These are phyloP conservation scores for Microcyclospora pomicola DNA, from an alignment of 2,329 filamentous ascomycete genomes.

Conservation along the genomic window DNA sequence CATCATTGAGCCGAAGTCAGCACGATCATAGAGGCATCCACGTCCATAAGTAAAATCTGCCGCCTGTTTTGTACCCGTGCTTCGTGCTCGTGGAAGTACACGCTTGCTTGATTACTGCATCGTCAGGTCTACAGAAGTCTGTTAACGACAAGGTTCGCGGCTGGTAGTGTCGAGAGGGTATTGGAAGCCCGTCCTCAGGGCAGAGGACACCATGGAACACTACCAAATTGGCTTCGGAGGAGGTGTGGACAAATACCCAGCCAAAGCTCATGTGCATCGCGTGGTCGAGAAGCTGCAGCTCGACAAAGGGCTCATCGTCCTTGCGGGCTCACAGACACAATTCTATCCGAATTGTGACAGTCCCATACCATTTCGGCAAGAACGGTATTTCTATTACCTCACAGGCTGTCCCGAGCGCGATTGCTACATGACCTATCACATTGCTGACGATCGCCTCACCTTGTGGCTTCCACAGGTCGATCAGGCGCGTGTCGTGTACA, in stretches of 20 bases:
- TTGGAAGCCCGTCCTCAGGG: too few species aligned
- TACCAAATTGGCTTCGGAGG: too few species aligned
- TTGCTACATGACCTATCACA: slow-evolving; percentile 68
- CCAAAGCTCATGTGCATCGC: slow-evolving; percentile 70
- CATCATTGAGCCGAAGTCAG: too few species aligned
- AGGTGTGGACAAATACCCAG: slow-evolving; percentile 48
- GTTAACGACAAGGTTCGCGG: too few species aligned
- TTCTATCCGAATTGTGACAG: slow-evolving; percentile 59
- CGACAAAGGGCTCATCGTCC: slow-evolving; percentile 59
- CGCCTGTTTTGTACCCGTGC: too few species aligned
- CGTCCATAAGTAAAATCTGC: too few species aligned
- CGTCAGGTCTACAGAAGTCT: too few species aligned
- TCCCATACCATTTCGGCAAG: slow-evolving; percentile 62
- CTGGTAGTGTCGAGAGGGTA: too few species aligned
- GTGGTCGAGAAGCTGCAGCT: slow-evolving; percentile 62
- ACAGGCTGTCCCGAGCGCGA: slow-evolving; percentile 75
- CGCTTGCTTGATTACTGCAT: too few species aligned
- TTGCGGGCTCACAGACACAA: slow-evolving; percentile 45
- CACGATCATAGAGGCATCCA: too few species aligned
- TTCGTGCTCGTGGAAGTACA: too few species aligned
- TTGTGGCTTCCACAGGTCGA: slow-evolving; percentile 86
- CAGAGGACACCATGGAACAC: too few species aligned
- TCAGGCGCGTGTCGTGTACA: slow-evolving; percentile 85
- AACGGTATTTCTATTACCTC: slow-evolving; percentile 83
- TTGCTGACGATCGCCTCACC: slow-evolving; percentile 56